A percentile compares a stretch with the other conserved stretches of the same genome.
Conservation (phyloP, 2,329 filamentous ascomycete species). For the Graphilbum ipis-grandicollis region DNA sequence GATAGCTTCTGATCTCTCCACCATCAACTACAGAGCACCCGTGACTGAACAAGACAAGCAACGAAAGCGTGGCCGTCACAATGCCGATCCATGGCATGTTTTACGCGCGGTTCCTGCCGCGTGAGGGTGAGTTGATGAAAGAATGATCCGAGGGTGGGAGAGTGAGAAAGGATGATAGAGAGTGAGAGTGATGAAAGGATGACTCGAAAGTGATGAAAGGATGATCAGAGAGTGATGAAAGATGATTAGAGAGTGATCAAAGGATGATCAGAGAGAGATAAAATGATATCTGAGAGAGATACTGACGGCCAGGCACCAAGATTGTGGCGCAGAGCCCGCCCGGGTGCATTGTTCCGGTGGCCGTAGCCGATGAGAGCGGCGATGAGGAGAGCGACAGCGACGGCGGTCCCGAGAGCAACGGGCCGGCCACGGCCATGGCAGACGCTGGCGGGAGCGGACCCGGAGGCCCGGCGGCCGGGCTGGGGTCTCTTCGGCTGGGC, state of each 20-base stretch:
- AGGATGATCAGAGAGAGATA: no score
- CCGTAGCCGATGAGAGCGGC: conserved; percentile 7
- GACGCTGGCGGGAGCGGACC: not conserved
- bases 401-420: not conserved
- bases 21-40: no score
- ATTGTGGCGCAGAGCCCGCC: conserved; percentile 45
- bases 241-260: no score
- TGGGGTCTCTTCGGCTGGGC: no score
- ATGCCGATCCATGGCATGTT: conserved; percentile 54
- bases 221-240: no score
- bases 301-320: conserved; percentile 31
- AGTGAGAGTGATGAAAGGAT: no score
- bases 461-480: not conserved
- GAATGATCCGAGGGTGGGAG: no score
- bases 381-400: conserved; percentile 1
- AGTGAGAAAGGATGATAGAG: no score
- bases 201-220: no score
- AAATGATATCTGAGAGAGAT: no score
- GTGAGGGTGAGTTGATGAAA: conserved; percentile 31
- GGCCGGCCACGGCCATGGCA: not conserved
- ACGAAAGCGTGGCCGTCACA: not conserved
- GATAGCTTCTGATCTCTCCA: no score
- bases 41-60: no score
- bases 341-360: conserved; percentile 37
- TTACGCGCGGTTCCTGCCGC: conserved; percentile 50